These are phyloP conservation scores for Hortiboletus campestris DNA, from an alignment of 768 basidiomycete genomes.

Conservation along the genomic window DNA sequence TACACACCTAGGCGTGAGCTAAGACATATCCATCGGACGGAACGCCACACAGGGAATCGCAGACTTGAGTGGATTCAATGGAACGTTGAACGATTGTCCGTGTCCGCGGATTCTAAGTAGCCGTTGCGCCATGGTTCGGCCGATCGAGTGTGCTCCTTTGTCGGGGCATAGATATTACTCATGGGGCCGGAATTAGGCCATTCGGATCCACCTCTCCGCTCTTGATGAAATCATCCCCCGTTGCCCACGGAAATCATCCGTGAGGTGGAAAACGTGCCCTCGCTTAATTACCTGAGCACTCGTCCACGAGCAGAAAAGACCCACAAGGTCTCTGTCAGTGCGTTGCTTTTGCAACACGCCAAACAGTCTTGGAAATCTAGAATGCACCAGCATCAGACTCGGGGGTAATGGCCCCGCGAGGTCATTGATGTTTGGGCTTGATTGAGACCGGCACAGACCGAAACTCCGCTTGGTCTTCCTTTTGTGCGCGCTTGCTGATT, in stretches of 20 bases:
- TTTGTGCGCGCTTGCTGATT: constrained; percentile 28
- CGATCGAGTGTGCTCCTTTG: background rate
- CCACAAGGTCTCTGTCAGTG: too few relatives aligned
- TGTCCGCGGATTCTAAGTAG: background rate
- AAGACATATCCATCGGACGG: background rate
- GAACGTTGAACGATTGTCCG: background rate
- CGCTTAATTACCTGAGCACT: background rate
- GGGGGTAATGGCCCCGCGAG: too few relatives aligned
- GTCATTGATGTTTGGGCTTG: background rate
- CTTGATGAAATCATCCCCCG: background rate
- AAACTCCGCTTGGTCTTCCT: constrained; percentile 34
- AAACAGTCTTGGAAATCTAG: too few relatives aligned
- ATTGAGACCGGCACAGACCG: constrained; percentile 29
- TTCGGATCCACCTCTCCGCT: too few relatives aligned
- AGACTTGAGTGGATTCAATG: too few relatives aligned
- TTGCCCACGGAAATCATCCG: background rate
- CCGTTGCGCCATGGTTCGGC: background rate
- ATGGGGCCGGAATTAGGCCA: too few relatives aligned
- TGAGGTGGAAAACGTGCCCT: background rate
- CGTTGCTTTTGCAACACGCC: too few relatives aligned
- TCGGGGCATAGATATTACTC: background rate
- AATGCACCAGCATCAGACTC: too few relatives aligned
- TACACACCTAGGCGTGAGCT: background rate
- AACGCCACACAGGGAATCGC: background rate
- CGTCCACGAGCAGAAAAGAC: background rate